These are phyloP conservation scores for Xylariaceae sp. DNA, from an alignment of 2,329 filamentous ascomycete genomes.

Conservation along the genomic window DNA sequence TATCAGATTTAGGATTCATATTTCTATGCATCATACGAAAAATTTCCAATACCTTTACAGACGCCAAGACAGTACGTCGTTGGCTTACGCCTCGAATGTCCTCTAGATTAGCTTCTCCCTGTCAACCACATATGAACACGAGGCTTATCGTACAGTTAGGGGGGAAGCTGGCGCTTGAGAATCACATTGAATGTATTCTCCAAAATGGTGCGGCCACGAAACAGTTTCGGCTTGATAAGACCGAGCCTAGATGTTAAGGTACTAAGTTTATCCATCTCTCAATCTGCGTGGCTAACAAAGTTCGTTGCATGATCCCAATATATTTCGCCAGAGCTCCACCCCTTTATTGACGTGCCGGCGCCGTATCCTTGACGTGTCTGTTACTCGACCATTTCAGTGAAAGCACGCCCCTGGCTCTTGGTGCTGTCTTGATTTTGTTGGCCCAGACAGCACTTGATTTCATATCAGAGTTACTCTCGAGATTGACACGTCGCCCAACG, in stretches of 20 bases:
- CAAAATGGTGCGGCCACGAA: no score
- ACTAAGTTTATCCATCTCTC: conserved; percentile 1
- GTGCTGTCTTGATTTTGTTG: conserved; percentile 4
- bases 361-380: conserved; percentile 21
- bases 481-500: conserved; percentile 20
- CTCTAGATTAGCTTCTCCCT: no score
- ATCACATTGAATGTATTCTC: no score
- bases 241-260: conserved; percentile 6
- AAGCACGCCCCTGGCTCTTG: conserved; percentile 3
- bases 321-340: conserved; percentile 11
- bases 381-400: conserved; percentile 1
- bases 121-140: no score
- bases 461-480: neutral
- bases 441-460: neutral
- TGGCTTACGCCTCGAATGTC: no score
- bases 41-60: no score
- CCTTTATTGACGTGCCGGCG: conserved; percentile 10
- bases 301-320: conserved; percentile 12
- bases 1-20: no score
- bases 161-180: no score
- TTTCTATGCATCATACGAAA: no score
- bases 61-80: no score
- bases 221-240: no score
- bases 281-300: conserved; percentile 9
- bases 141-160: no score